Evolutionary conservation across 1,139 yeast genomes (phyloP), one percentile per base, ranked within the genome.

Genomic region (Debaryomycetaceae sp.): DNA sequence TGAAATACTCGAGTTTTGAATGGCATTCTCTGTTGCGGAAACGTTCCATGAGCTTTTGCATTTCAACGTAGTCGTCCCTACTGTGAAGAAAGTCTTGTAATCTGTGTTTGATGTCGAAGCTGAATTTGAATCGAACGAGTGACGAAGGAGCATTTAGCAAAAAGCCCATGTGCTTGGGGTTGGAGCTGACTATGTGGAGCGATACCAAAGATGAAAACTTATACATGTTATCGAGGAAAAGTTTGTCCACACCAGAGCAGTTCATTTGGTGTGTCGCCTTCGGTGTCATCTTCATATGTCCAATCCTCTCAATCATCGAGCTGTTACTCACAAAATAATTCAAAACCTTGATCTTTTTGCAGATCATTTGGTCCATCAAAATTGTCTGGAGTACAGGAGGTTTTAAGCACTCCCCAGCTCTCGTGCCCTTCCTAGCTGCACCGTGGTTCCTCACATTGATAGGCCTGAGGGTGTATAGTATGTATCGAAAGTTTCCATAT

Each of bases 381-480:
- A 34, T 34, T 34, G 22, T 8, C 36, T 17, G n/a, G 8, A 34
- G 22, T 13, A 27, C 11, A 11, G 11, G 11, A 8, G 31, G 31
- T 2, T 27, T 4, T 4, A 27, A 8, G 11, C 8, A 27, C 31
- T 3, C 11, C 4, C 11, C 31, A 7, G 31, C 31, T 11, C 11
- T 27, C 31, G 4, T 27, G 4, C 31, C 31, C 31, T 27, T 27
- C 31, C 11, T 29, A 7, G 36, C 20, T 24, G 6, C 17, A 20
- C 22, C 13, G 11, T 27, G 24, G 29, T 38, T 38, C n/a, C 17
- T 37, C 1, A 52, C 24, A 6, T 43, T 37, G 3, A 54, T 36
- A 5, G 59, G 58, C 23, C 42, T 40, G 20, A 55, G 42, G 1
- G 50, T 47, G 38, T 48, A 54, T 33, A 51, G 34, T 49, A 55